Base-by-base conservation (phyloP, 768 basidiomycete species). In the Lactifluus echinatus region DNA sequence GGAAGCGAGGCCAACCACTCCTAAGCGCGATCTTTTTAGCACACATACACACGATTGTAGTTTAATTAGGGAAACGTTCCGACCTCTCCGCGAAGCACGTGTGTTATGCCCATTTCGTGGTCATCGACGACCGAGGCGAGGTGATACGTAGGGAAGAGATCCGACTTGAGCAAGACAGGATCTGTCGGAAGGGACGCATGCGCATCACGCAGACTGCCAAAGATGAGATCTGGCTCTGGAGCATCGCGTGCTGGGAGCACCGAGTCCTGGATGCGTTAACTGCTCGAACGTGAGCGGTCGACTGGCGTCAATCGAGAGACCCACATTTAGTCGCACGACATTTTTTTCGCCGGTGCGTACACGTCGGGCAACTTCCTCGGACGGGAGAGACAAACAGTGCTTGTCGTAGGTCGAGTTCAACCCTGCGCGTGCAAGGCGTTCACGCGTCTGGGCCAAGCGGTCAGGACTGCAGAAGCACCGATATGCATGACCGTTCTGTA, bases 1-100 rank as follows among this genome's bases (percentile, higher is more conserved):
- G 93, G 89, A 19, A 94, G 79, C 1, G 94, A 97, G 2, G 92
- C 85, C 11, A 97, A 76, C 96, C 96, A 99, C 80, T 98, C 96
- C 89, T 97, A 64, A 10, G 17, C 46, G 48, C 21, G 47, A 10
- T 47, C 31, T 3, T 63, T 12, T 59, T 24, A 59, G 58, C 29
- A 8, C 31, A 50, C n/a, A n/a, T n/a, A 19, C 7, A 4, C n/a
- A 42, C 26, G 33, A 23, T 15, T n/a, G n/a, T n/a, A n/a, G n/a
- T n/a, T n/a, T n/a, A n/a, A n/a, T n/a, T n/a, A n/a, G n/a, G n/a
- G n/a, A n/a, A n/a, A n/a, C n/a, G n/a, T n/a, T n/a, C 76, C 28
- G 55, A 85, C 93, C 79, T 97, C 94, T 49, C 96, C 96, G 26
- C 96, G 82, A 1, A 98, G 72, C 4, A 98, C 94, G 71, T 98